Conservation (phyloP, 2,329 filamentous ascomycete genomes). For the Sodiomyces alkalinus region DNA sequence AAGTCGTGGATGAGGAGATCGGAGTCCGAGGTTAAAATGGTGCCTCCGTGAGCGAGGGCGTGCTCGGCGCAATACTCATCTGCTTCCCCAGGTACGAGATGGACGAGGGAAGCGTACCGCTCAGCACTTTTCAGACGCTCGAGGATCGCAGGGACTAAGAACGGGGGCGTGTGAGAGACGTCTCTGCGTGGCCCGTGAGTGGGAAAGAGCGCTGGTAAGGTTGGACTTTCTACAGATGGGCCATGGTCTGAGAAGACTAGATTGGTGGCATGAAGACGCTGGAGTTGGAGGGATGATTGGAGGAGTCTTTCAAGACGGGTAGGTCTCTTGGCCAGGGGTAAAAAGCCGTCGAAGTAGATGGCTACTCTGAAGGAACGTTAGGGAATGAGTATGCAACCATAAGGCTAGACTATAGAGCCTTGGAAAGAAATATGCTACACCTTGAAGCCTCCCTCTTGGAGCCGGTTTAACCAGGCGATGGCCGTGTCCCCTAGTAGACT, state of each 20-base stretch:
- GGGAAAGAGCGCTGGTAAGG: conserved; percentile 11
- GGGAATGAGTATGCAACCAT: too few relatives aligned
- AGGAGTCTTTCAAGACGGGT: conserved; percentile 47
- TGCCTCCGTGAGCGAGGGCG: conserved; percentile 35
- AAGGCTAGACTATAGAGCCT: too few relatives aligned
- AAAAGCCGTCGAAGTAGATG: conserved; percentile 75
- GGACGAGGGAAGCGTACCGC: conserved; percentile 25
- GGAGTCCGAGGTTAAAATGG: conserved; percentile 69
- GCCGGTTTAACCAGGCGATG: conserved; percentile 44
- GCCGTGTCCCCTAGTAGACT: conserved; percentile 42
- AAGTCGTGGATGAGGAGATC: conserved; percentile 68
- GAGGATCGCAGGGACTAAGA: conserved; percentile 64
- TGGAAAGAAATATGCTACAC: conserved; percentile 32
- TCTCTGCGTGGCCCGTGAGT: conserved; percentile 11
- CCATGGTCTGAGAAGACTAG: too few relatives aligned
- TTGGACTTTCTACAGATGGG: too few relatives aligned
- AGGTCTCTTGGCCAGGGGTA: conserved; percentile 51
- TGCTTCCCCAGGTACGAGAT: conserved; percentile 69
- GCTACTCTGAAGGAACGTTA: conserved; percentile 29
- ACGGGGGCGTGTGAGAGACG: conserved; percentile 36
- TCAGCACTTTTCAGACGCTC: conserved; percentile 44
- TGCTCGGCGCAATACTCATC: conserved; percentile 63
- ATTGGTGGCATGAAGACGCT: conserved; percentile 24
- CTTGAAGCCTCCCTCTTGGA: conserved; percentile 37
- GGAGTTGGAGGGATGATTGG: conserved; percentile 39